phyloP scores from a whole-genome alignment of 2,329 filamentous ascomycete genomes.

The Knufia petricola region DNA sequence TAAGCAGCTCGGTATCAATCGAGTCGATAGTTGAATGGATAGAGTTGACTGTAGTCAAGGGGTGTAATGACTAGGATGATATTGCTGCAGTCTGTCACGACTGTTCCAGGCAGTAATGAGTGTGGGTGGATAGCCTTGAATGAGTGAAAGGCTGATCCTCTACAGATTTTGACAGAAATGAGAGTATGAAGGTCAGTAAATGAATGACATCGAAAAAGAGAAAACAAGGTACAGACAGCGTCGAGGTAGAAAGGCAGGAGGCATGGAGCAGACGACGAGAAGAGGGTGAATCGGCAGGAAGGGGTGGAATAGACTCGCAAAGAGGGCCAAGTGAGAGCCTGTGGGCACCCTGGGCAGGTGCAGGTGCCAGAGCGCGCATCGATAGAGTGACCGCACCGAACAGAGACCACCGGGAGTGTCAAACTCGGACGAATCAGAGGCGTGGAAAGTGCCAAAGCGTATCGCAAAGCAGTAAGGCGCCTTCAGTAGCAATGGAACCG shows the following conservation, averaged over 20 bases:
- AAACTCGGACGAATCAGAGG: conserved; percentile 5
- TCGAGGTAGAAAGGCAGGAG: conserved; percentile 25
- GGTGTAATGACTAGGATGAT: conserved; percentile 10
- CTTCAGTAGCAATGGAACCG: background rate
- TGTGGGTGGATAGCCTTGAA: conserved; percentile 40
- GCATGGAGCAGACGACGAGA: conserved; percentile 24
- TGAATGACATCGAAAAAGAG: conserved; percentile 24
- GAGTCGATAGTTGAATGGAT: conserved; percentile 10
- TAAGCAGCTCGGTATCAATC: conserved; percentile 7
- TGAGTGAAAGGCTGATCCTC: conserved; percentile 42
- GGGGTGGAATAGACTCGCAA: conserved; percentile 14
- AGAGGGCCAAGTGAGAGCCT: conserved; percentile 15
- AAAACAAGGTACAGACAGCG: conserved; percentile 22
- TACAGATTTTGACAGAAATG: conserved; percentile 25
- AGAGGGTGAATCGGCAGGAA: conserved; percentile 20
- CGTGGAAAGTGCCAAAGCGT: background rate
- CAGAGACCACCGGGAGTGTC: conserved; percentile 7
- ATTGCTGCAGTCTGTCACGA: conserved; percentile 2
- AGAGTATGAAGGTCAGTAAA: conserved; percentile 24
- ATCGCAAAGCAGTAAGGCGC: conserved; percentile 4
- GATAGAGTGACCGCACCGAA: conserved; percentile 2
- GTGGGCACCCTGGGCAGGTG: background rate
- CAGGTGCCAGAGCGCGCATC: conserved; percentile 5
- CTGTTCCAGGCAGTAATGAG: conserved; percentile 20
- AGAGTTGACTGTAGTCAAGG: conserved; percentile 20